phyloP scores from a whole-genome alignment of 805 yeast genomes.

The Ogataea henricii region DNA sequence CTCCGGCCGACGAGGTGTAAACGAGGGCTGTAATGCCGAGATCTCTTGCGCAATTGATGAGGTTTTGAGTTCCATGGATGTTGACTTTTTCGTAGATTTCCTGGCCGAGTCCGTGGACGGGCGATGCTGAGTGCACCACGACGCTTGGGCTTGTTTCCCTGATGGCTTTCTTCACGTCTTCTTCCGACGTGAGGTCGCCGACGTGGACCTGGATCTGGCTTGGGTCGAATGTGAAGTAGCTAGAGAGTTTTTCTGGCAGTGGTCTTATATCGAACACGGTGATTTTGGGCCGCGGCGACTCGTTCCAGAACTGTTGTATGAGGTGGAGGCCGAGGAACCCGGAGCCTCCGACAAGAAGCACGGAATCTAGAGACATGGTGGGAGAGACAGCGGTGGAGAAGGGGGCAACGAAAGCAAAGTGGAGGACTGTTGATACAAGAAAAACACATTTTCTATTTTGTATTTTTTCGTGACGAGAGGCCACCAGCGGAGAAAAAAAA shows the following conservation, averaged over 20 bases:
- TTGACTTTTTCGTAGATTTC: conserved; percentile 86
- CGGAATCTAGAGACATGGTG: conserved; percentile 47
- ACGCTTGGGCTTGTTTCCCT: conserved; percentile 61
- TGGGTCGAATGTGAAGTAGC: conserved; percentile 73
- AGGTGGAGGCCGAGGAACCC: conserved; percentile 94
- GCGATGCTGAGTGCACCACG: conserved; percentile 95
- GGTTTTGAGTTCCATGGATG: conserved; percentile 81
- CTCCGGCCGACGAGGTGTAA: conserved; percentile 97
- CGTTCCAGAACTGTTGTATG: conserved; percentile 76
- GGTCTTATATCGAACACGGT: conserved; percentile 92
- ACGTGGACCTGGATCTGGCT: conserved; percentile 58
- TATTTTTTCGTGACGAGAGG: too few species aligned
- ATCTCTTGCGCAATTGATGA: conserved; percentile 63
- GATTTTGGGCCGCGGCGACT: conserved; percentile 67
- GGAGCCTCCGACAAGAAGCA: conserved; percentile 90
- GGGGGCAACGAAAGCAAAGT: too few species aligned
- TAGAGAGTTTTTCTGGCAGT: conserved; percentile 69
- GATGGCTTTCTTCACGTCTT: conserved; percentile 68
- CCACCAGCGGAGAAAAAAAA: too few species aligned
- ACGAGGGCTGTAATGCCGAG: conserved; percentile 65
- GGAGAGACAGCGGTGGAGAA: neutral
- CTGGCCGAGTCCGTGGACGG: conserved; percentile 86
- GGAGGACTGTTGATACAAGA: neutral
- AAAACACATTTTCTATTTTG: neutral
- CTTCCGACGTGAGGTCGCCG: conserved; percentile 82